Base-by-base conservation (phyloP, 1,284 basidiomycete species). In the Trametes versicolor region DNA sequence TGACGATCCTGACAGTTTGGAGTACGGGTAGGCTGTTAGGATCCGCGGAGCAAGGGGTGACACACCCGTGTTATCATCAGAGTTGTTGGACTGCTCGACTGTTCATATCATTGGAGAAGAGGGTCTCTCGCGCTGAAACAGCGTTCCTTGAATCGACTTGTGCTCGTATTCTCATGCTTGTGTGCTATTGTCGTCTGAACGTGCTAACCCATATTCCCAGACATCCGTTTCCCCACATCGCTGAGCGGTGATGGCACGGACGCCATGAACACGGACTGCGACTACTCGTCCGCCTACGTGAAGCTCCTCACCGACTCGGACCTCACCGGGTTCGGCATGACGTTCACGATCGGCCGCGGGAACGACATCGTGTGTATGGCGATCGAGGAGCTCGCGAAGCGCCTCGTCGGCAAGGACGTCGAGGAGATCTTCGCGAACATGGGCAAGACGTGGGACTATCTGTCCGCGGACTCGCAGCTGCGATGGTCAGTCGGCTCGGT, bases 331-430 rank as follows among this genome's bases (percentile, higher is more conserved):
- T 89, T 95, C 73, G 96, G 96, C 58, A 96, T 97, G 96, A 97
- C 96, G 15, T 98, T 98, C 78, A 97, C 96, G n/a, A 97, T 97
- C 72, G 96, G 96, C 5, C 89, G 95, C 47, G 96, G 96, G 29
- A 98, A 97, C 76, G 97, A 98, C 67, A 95, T 97, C 71, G 95
- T 96, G 61, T 96, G 93, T 77, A 82, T 82, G 57, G 92, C 95
- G 2, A 95, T 97, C 74, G 81, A 85, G 65, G 86, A 89, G 74
- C 87, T 97, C 49, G 91, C 95, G 0, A 84, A 86, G 70, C 88
- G 93, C 21, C 85, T 98, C 9, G 80, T 97, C 19, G 95, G 94
- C n/a, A 94, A 91, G 76, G 90, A 94, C 62, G 85, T 90, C 15
- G 94, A 95, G 73, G 84, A 87, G 37, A 85, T 98, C 29, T 97